Evolutionary conservation across 202 grass and related monocot genomes (phyloP), one percentile per base, ranked within the genome.

Genomic region (Setaria viridis): DNA sequence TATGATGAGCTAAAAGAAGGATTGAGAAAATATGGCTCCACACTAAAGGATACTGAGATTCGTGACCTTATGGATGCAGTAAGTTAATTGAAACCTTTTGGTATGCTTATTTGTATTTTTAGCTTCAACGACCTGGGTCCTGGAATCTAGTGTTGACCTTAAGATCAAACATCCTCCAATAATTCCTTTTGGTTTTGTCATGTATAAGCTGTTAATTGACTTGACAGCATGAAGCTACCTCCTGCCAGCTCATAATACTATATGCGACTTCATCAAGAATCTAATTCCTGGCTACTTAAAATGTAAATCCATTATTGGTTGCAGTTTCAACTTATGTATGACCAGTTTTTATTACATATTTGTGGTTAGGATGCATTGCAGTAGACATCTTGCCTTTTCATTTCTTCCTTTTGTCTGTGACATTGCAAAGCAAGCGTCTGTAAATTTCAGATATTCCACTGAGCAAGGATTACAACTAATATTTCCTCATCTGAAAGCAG

Each of bases 1-100:
- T 97, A 86, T 83, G 94, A 97, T 78, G 94, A 97, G 81, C 90
- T 97, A 33, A 97, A 94, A 91, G 94, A 89, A 85, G 94, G 94
- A 76, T 80, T 97, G 72, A 82, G 78, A 91, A 92, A 60, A 88
- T 97, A 97, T 72, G 94, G 94, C 64, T 97, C 94, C 80, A 97
- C 94, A 79, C 69, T 97, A 42, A 94, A 97, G 84, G 94, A 97
- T 78, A 94, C 90, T 16, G 94, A 97, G 88, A 97, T 97, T 72
- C 94, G 92, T 66, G 94, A 94, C 85, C 94, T 97, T 66, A 97
- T 97, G 94, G 94, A 97, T 1, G 94, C 92, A 29, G 94, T 97
- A 87, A 94, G 92, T 90, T 58, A 65, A 62, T 32, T 66, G 53
- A 84, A 85, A 81, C 65, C 49, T 76, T n/a, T 57, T 63, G 59